Percentiles rank a stretch among this genome's conserved stretches.
Evolutionary conservation across 2,329 filamentous ascomycete genomes (phyloP).

Genomic region (Neospermospora avenae): DNA sequence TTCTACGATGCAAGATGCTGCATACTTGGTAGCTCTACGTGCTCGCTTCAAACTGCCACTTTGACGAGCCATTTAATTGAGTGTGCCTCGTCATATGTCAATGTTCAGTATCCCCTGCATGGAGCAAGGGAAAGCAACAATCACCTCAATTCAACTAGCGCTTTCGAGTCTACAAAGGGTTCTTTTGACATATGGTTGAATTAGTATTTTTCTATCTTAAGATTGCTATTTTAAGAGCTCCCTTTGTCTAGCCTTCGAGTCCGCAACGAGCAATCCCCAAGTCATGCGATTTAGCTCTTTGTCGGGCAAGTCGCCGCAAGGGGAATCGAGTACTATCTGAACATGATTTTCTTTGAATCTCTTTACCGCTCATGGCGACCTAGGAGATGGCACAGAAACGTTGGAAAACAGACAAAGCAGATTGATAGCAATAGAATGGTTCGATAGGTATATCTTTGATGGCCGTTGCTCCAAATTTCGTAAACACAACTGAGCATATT

Average conservation of each 20-base stretch:
- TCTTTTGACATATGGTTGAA: too few relatives aligned
- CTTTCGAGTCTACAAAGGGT: too few relatives aligned
- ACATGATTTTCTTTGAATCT: neutral
- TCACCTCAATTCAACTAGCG: too few relatives aligned
- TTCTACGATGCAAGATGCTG: too few relatives aligned
- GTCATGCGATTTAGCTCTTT: neutral
- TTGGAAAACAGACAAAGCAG: neutral
- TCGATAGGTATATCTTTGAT: neutral
- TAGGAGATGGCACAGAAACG: neutral
- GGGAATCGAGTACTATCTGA: neutral
- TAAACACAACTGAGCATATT: neutral
- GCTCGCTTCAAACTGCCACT: too few relatives aligned
- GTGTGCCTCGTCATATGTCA: too few relatives aligned
- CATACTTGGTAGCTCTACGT: too few relatives aligned
- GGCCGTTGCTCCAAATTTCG: neutral
- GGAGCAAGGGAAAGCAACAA: too few relatives aligned
- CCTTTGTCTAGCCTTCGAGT: neutral
- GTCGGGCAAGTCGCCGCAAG: neutral
- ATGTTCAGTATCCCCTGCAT: too few relatives aligned
- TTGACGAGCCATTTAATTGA: too few relatives aligned
- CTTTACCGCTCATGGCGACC: neutral
- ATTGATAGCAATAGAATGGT: neutral
- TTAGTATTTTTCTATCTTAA: neutral
- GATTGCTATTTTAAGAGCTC: neutral
- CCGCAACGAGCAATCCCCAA: neutral